Conservation (phyloP, 352 stramenopile species). For the Phytophthora pseudosyringae region DNA sequence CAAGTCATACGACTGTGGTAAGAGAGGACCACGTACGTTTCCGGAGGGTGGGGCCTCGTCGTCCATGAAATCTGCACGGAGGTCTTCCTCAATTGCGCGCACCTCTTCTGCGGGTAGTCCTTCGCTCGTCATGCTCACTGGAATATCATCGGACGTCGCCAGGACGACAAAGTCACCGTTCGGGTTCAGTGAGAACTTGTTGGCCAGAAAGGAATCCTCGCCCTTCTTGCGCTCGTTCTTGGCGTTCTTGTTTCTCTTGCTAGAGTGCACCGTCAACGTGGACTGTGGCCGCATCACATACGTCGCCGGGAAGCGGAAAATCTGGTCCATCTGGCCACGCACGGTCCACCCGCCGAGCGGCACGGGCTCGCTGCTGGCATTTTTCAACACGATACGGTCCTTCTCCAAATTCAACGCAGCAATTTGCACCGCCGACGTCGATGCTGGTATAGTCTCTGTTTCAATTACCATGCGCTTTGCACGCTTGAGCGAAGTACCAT, state of each 20-base stretch:
- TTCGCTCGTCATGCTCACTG: conserved; percentile 70
- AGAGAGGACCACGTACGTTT: conserved; percentile 43
- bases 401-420: conserved; percentile 72
- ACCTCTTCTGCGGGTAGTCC: conserved; percentile 67
- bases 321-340: conserved; percentile 62
- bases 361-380: conserved; percentile 64
- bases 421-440: conserved; percentile 60
- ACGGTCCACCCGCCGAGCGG: conserved; percentile 74
- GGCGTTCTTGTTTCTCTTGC: conserved; percentile 80
- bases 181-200: conserved; percentile 80
- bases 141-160: conserved; percentile 64
- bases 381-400: conserved; percentile 80
- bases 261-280: conserved; percentile 80
- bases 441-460: conserved; percentile 8
- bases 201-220: conserved; percentile 81
- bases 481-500: conserved; percentile 44
- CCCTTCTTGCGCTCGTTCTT: conserved; percentile 74
- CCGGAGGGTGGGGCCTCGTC: conserved; percentile 57
- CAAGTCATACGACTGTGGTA: conserved; percentile 2
- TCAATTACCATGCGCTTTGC: conserved; percentile 40
- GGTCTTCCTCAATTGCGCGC: conserved; percentile 59
- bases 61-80: conserved; percentile 58
- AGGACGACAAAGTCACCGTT: conserved; percentile 76
- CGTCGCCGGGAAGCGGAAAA: conserved; percentile 71
- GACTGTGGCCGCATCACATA: conserved; percentile 76